Conservation (phyloP, 805 yeast species). For the Candida michaelii region DNA sequence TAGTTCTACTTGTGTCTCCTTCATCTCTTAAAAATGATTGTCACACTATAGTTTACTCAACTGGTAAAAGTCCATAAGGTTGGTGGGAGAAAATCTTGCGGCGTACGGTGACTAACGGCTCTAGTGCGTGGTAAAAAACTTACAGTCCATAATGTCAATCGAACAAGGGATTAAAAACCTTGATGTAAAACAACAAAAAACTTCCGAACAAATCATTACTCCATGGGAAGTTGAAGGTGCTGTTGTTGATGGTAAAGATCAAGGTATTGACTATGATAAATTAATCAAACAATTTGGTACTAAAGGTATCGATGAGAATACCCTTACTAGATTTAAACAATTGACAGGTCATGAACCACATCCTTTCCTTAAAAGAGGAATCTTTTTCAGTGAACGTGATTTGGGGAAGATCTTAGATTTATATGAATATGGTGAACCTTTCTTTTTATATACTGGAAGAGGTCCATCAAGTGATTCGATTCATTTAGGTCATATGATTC, state of each 20-base stretch:
- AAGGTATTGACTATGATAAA: constrained; percentile 89
- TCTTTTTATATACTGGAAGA: constrained; percentile 94
- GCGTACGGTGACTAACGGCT: too few species aligned
- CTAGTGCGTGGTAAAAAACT: too few species aligned
- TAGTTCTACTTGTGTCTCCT: too few species aligned
- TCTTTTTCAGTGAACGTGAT: constrained; percentile 90
- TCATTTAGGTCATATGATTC: constrained; percentile 97
- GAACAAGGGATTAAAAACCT: constrained; percentile 13
- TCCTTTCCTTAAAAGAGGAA: constrained; percentile 83
- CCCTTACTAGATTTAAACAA: constrained; percentile 68
- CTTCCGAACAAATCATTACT: constrained; percentile 51
- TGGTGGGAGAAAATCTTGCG: too few species aligned
- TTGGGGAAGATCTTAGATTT: constrained; percentile 74
- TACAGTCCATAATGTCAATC: constrained; percentile 1
- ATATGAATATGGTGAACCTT: constrained; percentile 93
- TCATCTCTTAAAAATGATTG: too few species aligned
- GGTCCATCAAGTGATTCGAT: constrained; percentile 94
- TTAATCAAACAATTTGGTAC: constrained; percentile 88
- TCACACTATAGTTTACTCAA: too few species aligned
- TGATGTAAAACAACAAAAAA: constrained; percentile 7
- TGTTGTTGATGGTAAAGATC: constrained; percentile 90
- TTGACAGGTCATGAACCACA: constrained; percentile 94
- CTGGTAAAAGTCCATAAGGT: too few species aligned
- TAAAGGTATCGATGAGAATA: constrained; percentile 62
- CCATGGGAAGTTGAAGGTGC: constrained; percentile 99